Evolutionary conservation across 768 basidiomycete genomes (phyloP).

Genomic region (Phanerodontia chrysosporium): DNA sequence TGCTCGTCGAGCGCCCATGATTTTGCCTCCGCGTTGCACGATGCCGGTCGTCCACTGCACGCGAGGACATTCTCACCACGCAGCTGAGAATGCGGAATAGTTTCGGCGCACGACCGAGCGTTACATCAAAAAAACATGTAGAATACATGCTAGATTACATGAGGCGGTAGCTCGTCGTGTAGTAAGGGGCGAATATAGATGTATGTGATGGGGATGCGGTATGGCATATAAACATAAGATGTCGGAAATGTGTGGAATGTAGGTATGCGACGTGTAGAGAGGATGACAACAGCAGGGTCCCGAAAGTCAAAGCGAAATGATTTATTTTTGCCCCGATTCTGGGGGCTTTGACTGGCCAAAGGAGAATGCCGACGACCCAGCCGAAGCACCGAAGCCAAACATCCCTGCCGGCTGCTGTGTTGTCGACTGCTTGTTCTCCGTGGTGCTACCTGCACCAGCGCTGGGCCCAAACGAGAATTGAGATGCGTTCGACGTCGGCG

Average conservation of each 20-base stretch:
- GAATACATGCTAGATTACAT: conserved; percentile 3
- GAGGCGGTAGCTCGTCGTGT: neutral
- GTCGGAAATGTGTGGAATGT: neutral
- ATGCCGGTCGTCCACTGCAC: neutral
- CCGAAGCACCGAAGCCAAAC: conserved; percentile 9
- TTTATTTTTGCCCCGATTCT: conserved; percentile 14
- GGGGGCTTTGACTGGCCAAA: conserved; percentile 8
- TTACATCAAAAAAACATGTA: neutral
- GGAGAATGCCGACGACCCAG: neutral
- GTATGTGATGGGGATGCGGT: neutral
- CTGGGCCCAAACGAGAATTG: neutral
- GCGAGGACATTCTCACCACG: neutral
- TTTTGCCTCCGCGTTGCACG: neutral
- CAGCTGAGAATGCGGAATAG: neutral
- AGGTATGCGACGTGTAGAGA: neutral
- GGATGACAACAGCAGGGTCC: neutral
- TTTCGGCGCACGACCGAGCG: neutral
- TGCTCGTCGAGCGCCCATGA: neutral
- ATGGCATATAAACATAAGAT: neutral
- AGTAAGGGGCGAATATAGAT: neutral
- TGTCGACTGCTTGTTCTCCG: neutral
- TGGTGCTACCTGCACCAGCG: conserved; percentile 4
- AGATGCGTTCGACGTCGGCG: neutral
- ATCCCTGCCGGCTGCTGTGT: conserved; percentile 4
- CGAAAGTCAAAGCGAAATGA: neutral